Conservation (phyloP, 306 rosid species). For the Cucurbita maxima region DNA sequence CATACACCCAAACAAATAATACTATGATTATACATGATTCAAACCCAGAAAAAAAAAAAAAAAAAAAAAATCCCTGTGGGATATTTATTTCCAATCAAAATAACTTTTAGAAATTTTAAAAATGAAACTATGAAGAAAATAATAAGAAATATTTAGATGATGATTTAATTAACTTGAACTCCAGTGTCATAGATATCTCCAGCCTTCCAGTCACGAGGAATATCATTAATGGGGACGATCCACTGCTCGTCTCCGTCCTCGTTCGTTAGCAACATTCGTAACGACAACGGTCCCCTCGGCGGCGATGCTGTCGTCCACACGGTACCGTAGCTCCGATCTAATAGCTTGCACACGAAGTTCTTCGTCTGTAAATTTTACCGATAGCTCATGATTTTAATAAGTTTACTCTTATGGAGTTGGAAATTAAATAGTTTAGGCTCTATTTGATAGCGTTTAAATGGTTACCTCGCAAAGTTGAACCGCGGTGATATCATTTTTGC, state of each 20-base stretch:
- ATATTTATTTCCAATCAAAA: background rate
- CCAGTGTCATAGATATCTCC: conserved; percentile 72
- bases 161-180: conserved; percentile 42
- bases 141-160: background rate
- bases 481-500: conserved; percentile 72
- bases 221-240: conserved; percentile 59
- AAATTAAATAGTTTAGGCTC: background rate
- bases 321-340: conserved; percentile 61
- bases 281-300: conserved; percentile 63
- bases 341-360: conserved; percentile 56
- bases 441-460: no score
- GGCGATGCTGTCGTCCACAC: conserved; percentile 66
- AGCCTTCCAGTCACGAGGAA: conserved; percentile 68
- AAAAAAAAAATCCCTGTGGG: background rate
- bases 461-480: conserved; percentile 81
- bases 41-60: background rate
- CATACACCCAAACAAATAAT: background rate
- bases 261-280: conserved; percentile 65
- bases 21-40: conserved; percentile 2
- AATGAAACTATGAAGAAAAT: background rate
- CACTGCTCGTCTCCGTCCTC: conserved; percentile 67
- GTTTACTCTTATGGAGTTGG: background rate
- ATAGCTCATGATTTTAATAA: background rate
- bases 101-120: background rate
- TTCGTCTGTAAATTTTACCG: background rate